Base-by-base conservation (phyloP, 345 rosid genomes). In the Lepidium sativum region DNA sequence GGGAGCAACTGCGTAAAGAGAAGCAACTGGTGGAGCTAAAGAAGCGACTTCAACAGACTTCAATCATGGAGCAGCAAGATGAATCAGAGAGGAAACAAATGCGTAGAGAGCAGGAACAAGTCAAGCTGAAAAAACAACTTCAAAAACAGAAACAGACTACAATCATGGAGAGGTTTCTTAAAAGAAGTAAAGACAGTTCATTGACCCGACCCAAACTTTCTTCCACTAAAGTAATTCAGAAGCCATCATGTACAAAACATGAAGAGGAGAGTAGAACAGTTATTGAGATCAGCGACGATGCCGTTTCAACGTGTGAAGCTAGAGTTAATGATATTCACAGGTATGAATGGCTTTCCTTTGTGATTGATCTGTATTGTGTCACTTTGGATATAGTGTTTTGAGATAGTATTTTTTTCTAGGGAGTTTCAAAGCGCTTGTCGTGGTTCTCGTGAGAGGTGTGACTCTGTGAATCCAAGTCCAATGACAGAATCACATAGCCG, bases 61-160 rank as follows among this genome's bases (percentile, higher is more conserved):
- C 95, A 31, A 67, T 90, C 18, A 88, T 94, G 99, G 95, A 94
- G 56, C 79, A 86, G 76, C 92, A 88, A 72, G 95, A 86, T 63
- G 97, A 84, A 67, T 81, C 80, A 51, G 88, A 88, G 66, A 90
- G 65, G 72, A 94, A 84, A 37, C 86, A 84, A 51, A 82, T 81
- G 14, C 85, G 89, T 34, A 72, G 70, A 35, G 89, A 82, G 78
- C 88, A 73, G 77, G 95, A 94, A 80, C 85, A 81, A 70, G 80
- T 84, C 48, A 84, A 86, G 74, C 51, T 78, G 45, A 94, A 85
- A 80, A 84, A 67, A 76, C 77, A 78, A 64, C 79, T 60, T 66
- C 71, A 82, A 83, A n/a, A n/a, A n/a, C n/a, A n/a, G n/a, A n/a
- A n/a, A n/a, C 99, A 94, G 71, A 97, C 95, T 57, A 90, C 95